A percentile compares a stretch with the other conserved stretches of the same genome.
phyloP scores from a whole-genome alignment of 2,329 filamentous ascomycete genomes.

The Rutstroemia sp. region DNA sequence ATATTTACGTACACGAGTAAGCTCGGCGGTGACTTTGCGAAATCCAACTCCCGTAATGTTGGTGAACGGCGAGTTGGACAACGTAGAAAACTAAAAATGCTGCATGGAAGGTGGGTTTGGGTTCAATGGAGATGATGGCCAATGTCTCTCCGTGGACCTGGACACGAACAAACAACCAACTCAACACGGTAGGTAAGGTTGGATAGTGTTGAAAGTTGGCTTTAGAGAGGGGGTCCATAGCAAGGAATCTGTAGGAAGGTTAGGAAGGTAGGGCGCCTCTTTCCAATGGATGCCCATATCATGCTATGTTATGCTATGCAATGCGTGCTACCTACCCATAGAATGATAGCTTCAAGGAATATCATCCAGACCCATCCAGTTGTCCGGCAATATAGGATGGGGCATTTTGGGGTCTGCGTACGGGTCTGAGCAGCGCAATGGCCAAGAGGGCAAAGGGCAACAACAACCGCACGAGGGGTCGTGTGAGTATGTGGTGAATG shows the following conservation, averaged over 20 bases:
- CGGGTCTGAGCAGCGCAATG: background rate
- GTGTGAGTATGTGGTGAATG: background rate
- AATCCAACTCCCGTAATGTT: background rate
- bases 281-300: background rate
- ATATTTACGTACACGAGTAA: background rate
- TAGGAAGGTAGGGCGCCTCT: background rate
- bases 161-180: background rate
- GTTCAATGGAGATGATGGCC: background rate
- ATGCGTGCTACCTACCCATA: too few relatives aligned
- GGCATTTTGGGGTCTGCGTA: background rate
- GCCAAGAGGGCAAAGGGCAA: too few relatives aligned
- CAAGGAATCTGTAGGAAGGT: too few relatives aligned
- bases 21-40: background rate
- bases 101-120: background rate
- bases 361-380: too few relatives aligned
- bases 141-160: background rate
- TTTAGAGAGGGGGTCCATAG: too few relatives aligned
- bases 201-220: background rate
- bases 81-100: background rate
- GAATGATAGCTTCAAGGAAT: too few relatives aligned
- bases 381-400: too few relatives aligned
- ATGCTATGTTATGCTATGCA: background rate
- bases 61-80: background rate
- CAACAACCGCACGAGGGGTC: background rate
- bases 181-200: background rate